A percentile compares a stretch with the other conserved stretches of the same genome.
Evolutionary conservation across 2,329 filamentous ascomycete species (phyloP).

Genomic region (Colletotrichum spinosum): DNA sequence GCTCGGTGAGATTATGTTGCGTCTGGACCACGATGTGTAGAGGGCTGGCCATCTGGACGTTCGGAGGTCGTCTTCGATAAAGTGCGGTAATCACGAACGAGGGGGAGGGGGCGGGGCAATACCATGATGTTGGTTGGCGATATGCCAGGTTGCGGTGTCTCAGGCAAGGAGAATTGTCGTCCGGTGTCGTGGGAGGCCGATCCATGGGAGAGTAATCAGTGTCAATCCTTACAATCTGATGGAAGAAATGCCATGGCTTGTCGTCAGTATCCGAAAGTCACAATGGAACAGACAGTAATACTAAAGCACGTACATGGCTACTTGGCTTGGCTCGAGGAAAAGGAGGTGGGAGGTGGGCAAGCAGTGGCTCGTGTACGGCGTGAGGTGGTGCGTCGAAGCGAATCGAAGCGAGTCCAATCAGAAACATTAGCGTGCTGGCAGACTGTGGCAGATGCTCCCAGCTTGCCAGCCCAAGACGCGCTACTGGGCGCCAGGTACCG

Average conservation of each 20-base stretch:
- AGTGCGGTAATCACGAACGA: slow-evolving; percentile 25
- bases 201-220: slow-evolving; percentile 32
- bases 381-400: not conserved
- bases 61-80: slow-evolving; percentile 29
- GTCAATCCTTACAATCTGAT: slow-evolving; percentile 31
- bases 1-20: slow-evolving; percentile 7
- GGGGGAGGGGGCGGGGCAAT: not conserved
- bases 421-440: slow-evolving; percentile 38
- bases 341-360: slow-evolving; percentile 26
- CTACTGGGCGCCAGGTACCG: slow-evolving; percentile 7
- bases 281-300: not conserved
- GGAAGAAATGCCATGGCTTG: not conserved
- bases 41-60: slow-evolving; percentile 2
- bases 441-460: slow-evolving; percentile 25
- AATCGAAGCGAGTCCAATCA: slow-evolving; percentile 34
- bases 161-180: slow-evolving; percentile 32
- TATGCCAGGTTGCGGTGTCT: slow-evolving; percentile 23
- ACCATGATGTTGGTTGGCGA: not conserved
- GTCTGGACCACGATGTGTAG: slow-evolving; percentile 6
- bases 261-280: not conserved
- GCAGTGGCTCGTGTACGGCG: slow-evolving; percentile 36
- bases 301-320: too few relatives aligned
- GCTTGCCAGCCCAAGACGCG: not conserved
- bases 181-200: slow-evolving; percentile 30
- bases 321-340: not conserved